phyloP scores from a whole-genome alignment of 1,284 basidiomycete species.

The Ceratobasidium sp. region DNA sequence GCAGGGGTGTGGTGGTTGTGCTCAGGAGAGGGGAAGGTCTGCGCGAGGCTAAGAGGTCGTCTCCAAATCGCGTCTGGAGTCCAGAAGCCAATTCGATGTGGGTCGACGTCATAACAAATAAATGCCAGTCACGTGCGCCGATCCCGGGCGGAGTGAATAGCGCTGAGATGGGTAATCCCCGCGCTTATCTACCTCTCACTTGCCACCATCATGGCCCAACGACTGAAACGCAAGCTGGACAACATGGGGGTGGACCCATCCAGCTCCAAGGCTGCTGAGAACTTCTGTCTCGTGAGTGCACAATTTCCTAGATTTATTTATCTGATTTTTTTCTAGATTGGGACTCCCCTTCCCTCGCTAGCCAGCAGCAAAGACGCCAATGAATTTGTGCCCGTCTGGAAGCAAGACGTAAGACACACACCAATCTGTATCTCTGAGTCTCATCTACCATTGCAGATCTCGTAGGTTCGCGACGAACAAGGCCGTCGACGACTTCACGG shows the following conservation, averaged over 20 bases:
- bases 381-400: conserved; percentile 97
- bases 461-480: conserved; percentile 91
- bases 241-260: conserved; percentile 80
- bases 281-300: conserved; percentile 84
- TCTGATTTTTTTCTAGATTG: conserved; percentile 71
- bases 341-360: conserved; percentile 90
- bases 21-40: neutral
- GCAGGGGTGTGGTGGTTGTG: conserved; percentile 8
- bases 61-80: too few relatives aligned
- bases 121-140: neutral
- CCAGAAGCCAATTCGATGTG: too few relatives aligned
- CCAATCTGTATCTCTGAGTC: conserved; percentile 35
- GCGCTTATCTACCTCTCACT: neutral
- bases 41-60: neutral
- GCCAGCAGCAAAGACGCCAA: conserved; percentile 90
- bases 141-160: neutral
- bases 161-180: conserved; percentile 2
- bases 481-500: conserved; percentile 94
- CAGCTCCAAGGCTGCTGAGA: conserved; percentile 81
- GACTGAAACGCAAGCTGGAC: conserved; percentile 75
- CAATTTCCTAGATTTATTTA: conserved; percentile 10
- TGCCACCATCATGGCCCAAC: conserved; percentile 60
- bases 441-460: conserved; percentile 31
- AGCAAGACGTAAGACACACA: conserved; percentile 82
- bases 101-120: conserved; percentile 2